Conservation (phyloP, 805 yeast genomes). For the Wickerhamomyces kurtzmanii region DNA sequence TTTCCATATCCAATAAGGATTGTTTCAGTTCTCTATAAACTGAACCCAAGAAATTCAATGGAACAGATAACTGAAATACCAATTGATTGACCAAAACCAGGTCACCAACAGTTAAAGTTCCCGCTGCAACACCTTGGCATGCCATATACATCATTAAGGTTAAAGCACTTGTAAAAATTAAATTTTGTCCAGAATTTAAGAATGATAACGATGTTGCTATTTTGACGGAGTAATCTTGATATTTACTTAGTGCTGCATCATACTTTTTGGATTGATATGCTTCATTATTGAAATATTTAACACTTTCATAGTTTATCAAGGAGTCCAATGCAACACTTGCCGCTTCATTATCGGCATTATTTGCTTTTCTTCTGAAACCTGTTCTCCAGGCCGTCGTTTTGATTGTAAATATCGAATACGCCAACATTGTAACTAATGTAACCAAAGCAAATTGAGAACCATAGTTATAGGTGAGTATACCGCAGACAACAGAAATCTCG, state of each 20-base stretch:
- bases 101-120: constrained; percentile 85
- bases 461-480: constrained; percentile 86
- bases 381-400: constrained; percentile 96
- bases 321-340: constrained; percentile 93
- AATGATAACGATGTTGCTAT: constrained; percentile 81
- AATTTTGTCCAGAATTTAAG: constrained; percentile 69
- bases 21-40: constrained; percentile 94
- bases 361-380: constrained; percentile 78
- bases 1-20: constrained; percentile 91
- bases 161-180: constrained; percentile 78
- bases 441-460: constrained; percentile 86
- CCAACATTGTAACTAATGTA: constrained; percentile 79
- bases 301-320: constrained; percentile 87
- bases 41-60: constrained; percentile 88
- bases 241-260: constrained; percentile 59
- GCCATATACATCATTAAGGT: constrained; percentile 99
- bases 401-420: constrained; percentile 81
- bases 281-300: constrained; percentile 91
- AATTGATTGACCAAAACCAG: constrained; percentile 89
- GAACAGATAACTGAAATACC: constrained; percentile 92
- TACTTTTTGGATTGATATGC: constrained; percentile 69
- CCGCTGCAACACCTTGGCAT: constrained; percentile 81
- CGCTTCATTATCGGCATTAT: constrained; percentile 91
- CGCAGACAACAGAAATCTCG: constrained; percentile 89
- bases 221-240: constrained; percentile 61